phyloP scores from a whole-genome alignment of 2,329 filamentous ascomycete genomes.

The Botryotinia calthae region DNA sequence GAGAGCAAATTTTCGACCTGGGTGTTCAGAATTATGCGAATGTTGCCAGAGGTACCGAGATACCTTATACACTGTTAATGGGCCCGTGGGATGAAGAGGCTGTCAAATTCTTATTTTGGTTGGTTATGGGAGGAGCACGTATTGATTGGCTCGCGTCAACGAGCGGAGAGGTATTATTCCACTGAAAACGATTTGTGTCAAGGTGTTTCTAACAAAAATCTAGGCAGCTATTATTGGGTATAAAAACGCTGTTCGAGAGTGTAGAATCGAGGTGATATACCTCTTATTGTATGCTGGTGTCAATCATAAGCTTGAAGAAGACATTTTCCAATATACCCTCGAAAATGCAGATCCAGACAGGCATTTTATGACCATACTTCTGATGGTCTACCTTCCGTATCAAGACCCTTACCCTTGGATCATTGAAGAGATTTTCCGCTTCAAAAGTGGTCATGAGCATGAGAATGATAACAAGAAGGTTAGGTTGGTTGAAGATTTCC shows the following conservation, averaged over 20 bases:
- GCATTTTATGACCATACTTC: background rate
- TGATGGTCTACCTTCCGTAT: background rate
- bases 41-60: slow-evolving; percentile 27
- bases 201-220: slow-evolving; percentile 7
- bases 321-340: slow-evolving; percentile 17
- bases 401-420: background rate
- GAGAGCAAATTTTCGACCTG: slow-evolving; percentile 3
- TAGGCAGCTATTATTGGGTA: slow-evolving; percentile 32
- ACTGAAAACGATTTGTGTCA: background rate
- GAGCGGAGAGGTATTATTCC: slow-evolving; percentile 32
- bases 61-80: slow-evolving; percentile 35
- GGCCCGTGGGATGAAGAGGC: slow-evolving; percentile 36
- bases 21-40: slow-evolving; percentile 8
- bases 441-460: slow-evolving; percentile 6
- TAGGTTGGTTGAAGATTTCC: background rate
- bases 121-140: slow-evolving; percentile 32
- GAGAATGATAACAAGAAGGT: slow-evolving; percentile 6
- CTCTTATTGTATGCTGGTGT: slow-evolving; percentile 30
- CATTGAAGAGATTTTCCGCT: background rate
- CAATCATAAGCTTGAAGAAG: slow-evolving; percentile 21
- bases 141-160: slow-evolving; percentile 34
- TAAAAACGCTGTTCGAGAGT: slow-evolving; percentile 28
- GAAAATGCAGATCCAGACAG: background rate
- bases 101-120: slow-evolving; percentile 34
- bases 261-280: slow-evolving; percentile 28